Percentiles rank a stretch among this genome's conserved stretches.
These are phyloP conservation scores for Bruguiera sexangula DNA, from an alignment of 345 rosid species.

Conservation along the genomic window DNA sequence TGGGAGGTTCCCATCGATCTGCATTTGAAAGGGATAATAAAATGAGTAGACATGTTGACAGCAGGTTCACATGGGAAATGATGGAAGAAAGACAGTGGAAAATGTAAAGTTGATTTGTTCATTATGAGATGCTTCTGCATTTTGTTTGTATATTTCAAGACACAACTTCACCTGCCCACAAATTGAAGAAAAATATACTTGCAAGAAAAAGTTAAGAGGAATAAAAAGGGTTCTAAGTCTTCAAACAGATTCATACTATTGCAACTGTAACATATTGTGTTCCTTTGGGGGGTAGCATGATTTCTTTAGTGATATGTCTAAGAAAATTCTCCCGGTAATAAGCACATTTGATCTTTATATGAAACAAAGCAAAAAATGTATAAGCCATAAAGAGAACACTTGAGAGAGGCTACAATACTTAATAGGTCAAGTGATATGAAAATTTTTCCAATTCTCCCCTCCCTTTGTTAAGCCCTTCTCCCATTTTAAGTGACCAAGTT, in stretches of 20 bases:
- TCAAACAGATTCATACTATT: not conserved
- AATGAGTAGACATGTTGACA: conserved; percentile 5
- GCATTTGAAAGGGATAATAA: conserved; percentile 21
- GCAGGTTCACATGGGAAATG: not conserved
- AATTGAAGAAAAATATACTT: not conserved
- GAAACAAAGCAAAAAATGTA: no score
- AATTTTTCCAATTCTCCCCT: no score
- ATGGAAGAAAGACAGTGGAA: not conserved
- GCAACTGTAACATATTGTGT: no score
- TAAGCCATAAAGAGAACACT: no score
- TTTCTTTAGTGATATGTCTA: no score
- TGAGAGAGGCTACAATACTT: no score
- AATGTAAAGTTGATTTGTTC: conserved; percentile 42
- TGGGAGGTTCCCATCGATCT: conserved; percentile 74
- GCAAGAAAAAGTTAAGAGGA: not conserved
- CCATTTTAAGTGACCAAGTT: no score
- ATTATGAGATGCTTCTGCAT: conserved; percentile 59
- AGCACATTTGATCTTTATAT: no score
- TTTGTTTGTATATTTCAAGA: conserved; percentile 70
- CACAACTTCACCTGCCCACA: conserved; percentile 60
- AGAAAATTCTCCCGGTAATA: no score
- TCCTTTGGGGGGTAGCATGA: no score
- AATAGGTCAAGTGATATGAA: no score
- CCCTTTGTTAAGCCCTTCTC: no score
- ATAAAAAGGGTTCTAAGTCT: not conserved